Base-by-base conservation (phyloP, 2,329 filamentous ascomycete species). In the Xylariaceae sp. region DNA sequence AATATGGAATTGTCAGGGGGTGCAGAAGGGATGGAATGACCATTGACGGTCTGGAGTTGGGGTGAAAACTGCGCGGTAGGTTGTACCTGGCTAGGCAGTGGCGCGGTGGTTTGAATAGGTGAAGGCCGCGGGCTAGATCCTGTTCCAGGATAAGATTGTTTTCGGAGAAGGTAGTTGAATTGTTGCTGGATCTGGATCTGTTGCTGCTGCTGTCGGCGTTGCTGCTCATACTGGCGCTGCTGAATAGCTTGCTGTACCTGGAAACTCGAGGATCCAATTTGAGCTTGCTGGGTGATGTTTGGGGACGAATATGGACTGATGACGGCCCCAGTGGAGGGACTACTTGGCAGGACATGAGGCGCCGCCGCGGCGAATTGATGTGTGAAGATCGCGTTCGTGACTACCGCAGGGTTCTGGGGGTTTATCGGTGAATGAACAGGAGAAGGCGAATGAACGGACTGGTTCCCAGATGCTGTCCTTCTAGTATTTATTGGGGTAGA, bases 361-460 rank as follows among this genome's bases (percentile, higher is more conserved):
- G 40, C 7, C 3, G 27, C 15, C 11, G 24, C 16, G 29, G 44
- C 30, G 23, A 41, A 32, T 27, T 51, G 56, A 29, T 55, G 45
- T 18, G 53, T 7, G 26, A 53, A 52, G 6, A 49, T n/a, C 44
- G 40, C 10, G 15, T 35, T 58, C 11, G 53, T 32, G n/a, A n/a
- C 26, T 37, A 24, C 24, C 24, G 23, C 6, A 21, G 53, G 29
- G 13, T 30, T 23, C 2, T 21, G 41, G 2, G 27, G 4, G 9
- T 27, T 30, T 21, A 48, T 27, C 11, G 53, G 48, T 24, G 55
- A 51, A 29, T 42, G 45, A 11, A 44, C 50, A 21, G 57, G 50
- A 20, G 60, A 57, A 8, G 54, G 57, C 1, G 54, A 40, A 50
- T 58, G 49, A 42, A 42, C 9, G 26, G 33, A 43, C 20, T 56